Conservation (phyloP, 2,329 filamentous ascomycete species). For the Fusarium chaquense region DNA sequence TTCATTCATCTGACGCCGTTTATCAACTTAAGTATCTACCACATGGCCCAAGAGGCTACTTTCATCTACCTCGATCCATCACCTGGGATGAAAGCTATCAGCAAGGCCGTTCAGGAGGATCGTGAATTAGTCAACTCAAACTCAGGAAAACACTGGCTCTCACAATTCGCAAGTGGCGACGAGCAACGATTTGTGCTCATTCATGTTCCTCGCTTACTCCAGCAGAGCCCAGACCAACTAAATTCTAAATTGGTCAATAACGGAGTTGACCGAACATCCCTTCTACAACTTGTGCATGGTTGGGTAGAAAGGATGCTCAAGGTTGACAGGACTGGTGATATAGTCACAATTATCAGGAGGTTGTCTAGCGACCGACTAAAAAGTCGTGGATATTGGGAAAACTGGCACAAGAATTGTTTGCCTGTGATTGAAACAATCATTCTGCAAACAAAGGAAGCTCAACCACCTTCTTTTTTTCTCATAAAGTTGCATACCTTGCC, state of each 20-base stretch:
- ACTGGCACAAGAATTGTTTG: slow-evolving; percentile 39
- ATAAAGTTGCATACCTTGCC: slow-evolving; percentile 32
- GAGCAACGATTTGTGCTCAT: slow-evolving; percentile 3
- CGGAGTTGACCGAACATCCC: slow-evolving; percentile 1
- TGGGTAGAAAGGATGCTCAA: slow-evolving; percentile 8
- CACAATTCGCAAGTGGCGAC: slow-evolving; percentile 33
- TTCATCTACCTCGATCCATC: slow-evolving; percentile 45
- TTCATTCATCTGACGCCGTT: slow-evolving; percentile 27
- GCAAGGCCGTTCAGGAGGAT: slow-evolving; percentile 40
- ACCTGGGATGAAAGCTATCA: slow-evolving; percentile 41
- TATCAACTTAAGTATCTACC: slow-evolving; percentile 36
- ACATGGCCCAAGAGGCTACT: slow-evolving; percentile 29
- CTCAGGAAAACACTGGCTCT: slow-evolving; percentile 50
- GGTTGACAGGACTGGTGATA: not conserved
- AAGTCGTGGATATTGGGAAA: slow-evolving; percentile 23
- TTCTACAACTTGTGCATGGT: slow-evolving; percentile 23
- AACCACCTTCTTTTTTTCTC: slow-evolving; percentile 24
- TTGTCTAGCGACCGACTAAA: slow-evolving; percentile 5
- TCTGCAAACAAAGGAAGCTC: slow-evolving; percentile 14
- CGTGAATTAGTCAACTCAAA: slow-evolving; percentile 45
- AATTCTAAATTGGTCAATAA: slow-evolving; percentile 10
- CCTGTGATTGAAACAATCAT: slow-evolving; percentile 42
- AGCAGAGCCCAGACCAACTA: not conserved
- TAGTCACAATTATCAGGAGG: slow-evolving; percentile 6
- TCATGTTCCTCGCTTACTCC: slow-evolving; percentile 10